A percentile compares a stretch with the other conserved stretches of the same genome.
Evolutionary conservation across 179 eudicot genomes (phyloP).

Genomic region (Drosera spatulata): DNA sequence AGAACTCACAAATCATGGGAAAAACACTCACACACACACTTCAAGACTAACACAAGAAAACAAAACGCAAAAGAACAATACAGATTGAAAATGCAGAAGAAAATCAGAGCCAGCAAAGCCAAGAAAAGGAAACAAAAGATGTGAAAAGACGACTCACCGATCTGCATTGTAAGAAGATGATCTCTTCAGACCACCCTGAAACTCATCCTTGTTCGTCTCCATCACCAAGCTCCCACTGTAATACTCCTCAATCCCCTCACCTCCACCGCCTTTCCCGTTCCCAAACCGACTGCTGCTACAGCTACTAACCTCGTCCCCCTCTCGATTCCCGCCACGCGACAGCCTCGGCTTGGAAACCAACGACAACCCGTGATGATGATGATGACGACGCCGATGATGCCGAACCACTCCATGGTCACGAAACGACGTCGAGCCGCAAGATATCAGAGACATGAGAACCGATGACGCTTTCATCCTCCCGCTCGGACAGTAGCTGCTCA

Average conservation of each 20-base stretch:
- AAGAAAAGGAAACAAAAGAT: not conserved
- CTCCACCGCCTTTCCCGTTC: slow-evolving; percentile 15
- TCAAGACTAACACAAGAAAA: too few relatives aligned
- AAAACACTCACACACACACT: too few relatives aligned
- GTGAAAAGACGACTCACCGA: slow-evolving; percentile 20
- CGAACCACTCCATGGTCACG: slow-evolving; percentile 47
- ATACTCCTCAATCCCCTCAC: slow-evolving; percentile 66
- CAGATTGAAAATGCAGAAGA: too few relatives aligned
- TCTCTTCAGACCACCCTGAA: slow-evolving; percentile 36
- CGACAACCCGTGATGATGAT: slow-evolving; percentile 42
- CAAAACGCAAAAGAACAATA: too few relatives aligned
- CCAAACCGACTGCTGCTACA: slow-evolving; percentile 13
- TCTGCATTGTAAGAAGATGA: slow-evolving; percentile 80
- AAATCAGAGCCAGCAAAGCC: not conserved
- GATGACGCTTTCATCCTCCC: slow-evolving; percentile 55
- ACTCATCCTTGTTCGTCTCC: slow-evolving; percentile 50
- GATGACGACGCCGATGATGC: not conserved
- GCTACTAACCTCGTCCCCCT: slow-evolving; percentile 16
- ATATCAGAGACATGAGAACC: slow-evolving; percentile 65
- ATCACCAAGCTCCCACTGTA: slow-evolving; percentile 86
- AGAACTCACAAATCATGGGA: too few relatives aligned
- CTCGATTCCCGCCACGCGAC: slow-evolving; percentile 56
- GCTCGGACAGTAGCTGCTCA: slow-evolving; percentile 16
- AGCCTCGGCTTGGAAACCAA: slow-evolving; percentile 45
- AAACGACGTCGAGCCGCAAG: slow-evolving; percentile 77